Evolutionary conservation across 805 yeast genomes (phyloP), one percentile per base, ranked within the genome.

Genomic region (Wickerhamiella sorbophila): DNA sequence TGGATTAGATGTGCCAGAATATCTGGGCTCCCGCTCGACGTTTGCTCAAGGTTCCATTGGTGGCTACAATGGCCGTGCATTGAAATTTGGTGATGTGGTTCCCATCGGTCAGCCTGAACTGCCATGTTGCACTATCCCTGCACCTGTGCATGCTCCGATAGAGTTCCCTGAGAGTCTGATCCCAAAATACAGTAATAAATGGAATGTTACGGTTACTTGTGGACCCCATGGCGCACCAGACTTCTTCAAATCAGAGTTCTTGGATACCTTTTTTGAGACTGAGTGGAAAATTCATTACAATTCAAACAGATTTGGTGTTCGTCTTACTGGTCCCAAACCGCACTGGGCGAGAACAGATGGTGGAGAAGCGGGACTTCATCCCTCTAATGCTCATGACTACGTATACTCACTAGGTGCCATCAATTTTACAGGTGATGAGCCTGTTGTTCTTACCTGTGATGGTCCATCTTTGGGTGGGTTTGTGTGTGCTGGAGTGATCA

Each of bases 171-270:
- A 55, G 33, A 54, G 72, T 8, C 49, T 74, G 43, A 63, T 77
- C 47, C 87, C 93, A 6, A 47, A 59, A 5, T 72, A 75, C 50
- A 58, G 66, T 22, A 60, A 64, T 32, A 71, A 67, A 44, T 88
- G 97, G 97, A 64, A 66, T 36, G 87, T 88, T 48, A 95, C 87
- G 54, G 95, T 87, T 37, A 85, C 95, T 9, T 79, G 93, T 60
- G 98, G 98, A 42, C 98, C 98, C 20, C 97, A 88, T 61, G 97
- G 97, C 1, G 75, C 95, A 4, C 97, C 97, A 16, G 98, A 88
- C 60, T 85, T 87, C 63, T 91, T 91, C 69, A 72, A 73, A 42
- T 60, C 69, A 9, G 94, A 82, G 58, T 74, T 83, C 10, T 75
- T 85, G 15, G 66, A 69, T 29, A 81, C 78, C 42, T 87, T 88